A percentile compares a stretch with the other conserved stretches of the same genome.
phyloP scores from a whole-genome alignment of 139 green algal genomes.

The Chlamydomonas sp. region DNA sequence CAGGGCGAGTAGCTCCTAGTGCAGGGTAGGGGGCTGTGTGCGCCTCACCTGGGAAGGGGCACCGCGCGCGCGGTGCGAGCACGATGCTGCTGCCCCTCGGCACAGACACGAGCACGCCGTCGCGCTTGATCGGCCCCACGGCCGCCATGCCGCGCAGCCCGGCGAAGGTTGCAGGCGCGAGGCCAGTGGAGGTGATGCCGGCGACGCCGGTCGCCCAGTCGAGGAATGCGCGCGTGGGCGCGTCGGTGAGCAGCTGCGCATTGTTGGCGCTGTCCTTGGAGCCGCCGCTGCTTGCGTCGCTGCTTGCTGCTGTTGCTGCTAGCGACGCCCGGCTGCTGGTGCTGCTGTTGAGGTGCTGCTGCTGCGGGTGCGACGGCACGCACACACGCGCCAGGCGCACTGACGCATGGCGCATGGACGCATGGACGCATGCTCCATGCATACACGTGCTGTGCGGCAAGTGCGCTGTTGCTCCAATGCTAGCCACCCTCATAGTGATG shows the following conservation, averaged over 20 bases:
- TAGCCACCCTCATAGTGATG: too few species aligned
- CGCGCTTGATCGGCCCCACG: slow-evolving; percentile 29
- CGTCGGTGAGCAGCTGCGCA: slow-evolving; percentile 20
- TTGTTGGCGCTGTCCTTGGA: background rate
- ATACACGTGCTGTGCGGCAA: too few species aligned
- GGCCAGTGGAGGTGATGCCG: slow-evolving; percentile 21
- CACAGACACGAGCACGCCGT: slow-evolving; percentile 57
- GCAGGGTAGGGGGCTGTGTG: too few species aligned
- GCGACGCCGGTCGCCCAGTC: slow-evolving; percentile 18
- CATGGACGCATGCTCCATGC: too few species aligned
- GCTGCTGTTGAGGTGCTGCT: slow-evolving; percentile 4
- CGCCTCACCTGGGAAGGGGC: slow-evolving; percentile 17
- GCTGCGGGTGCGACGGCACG: background rate
- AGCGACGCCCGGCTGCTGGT: background rate
- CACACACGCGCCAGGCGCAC: too few species aligned
- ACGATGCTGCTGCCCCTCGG: slow-evolving; percentile 45
- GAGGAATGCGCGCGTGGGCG: slow-evolving; percentile 21
- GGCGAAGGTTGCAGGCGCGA: slow-evolving; percentile 29
- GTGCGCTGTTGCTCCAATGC: too few species aligned
- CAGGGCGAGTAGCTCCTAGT: too few species aligned
- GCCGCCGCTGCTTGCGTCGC: background rate
- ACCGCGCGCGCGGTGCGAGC: slow-evolving; percentile 49
- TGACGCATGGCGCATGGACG: too few species aligned
- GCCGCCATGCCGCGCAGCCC: slow-evolving; percentile 50
- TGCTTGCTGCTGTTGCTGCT: slow-evolving; percentile 7